phyloP scores from a whole-genome alignment of 208 protist genomes.

The Trypanosoma lewisi region DNA sequence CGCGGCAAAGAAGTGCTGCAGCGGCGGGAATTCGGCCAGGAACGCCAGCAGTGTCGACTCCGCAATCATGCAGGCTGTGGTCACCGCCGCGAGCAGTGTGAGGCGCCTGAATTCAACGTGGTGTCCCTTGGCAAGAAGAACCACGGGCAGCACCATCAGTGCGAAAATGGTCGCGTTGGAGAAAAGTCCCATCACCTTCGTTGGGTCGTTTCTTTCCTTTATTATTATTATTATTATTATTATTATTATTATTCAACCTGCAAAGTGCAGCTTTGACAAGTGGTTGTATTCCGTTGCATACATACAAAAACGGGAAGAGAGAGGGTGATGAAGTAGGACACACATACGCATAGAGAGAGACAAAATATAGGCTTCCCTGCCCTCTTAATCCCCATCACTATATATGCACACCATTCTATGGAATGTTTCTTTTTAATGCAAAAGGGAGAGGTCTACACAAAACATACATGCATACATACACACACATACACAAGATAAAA shows the following conservation, averaged over 20 bases:
- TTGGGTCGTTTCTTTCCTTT: background rate
- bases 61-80: conserved; percentile 45
- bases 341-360: too few species aligned
- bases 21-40: conserved; percentile 7
- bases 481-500: conserved; percentile 3
- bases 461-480: conserved; percentile 8
- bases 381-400: too few species aligned
- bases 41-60: conserved; percentile 45
- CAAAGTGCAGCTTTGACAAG: too few species aligned
- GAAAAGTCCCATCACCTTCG: conserved; percentile 53
- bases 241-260: conserved; percentile 3
- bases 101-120: conserved; percentile 41
- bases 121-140: conserved; percentile 61
- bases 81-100: conserved; percentile 36
- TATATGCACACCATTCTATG: too few species aligned
- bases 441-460: background rate
- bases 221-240: conserved; percentile 11
- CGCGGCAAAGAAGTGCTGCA: conserved; percentile 22
- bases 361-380: too few species aligned
- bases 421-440: too few species aligned
- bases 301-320: too few species aligned
- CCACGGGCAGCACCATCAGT: conserved; percentile 73
- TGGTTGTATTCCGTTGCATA: too few species aligned
- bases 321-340: too few species aligned
- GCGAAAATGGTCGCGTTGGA: conserved; percentile 65